Conservation (phyloP, 1,284 basidiomycete genomes). For the Xanthoconium separans region DNA sequence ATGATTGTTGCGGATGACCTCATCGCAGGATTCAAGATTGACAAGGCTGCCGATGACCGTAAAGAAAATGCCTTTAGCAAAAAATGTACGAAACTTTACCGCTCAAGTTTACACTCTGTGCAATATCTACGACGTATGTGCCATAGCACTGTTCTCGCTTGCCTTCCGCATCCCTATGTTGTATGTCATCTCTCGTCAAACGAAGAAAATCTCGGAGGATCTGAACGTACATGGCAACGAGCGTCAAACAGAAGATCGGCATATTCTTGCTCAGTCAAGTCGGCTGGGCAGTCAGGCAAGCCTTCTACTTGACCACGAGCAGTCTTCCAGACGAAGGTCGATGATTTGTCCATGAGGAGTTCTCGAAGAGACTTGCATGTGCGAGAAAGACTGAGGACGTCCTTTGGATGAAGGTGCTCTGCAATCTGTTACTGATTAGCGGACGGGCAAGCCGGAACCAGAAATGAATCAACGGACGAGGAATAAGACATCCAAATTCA, state of each 20-base stretch:
- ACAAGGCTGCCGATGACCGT: not conserved
- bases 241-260: not conserved
- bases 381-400: slow-evolving; percentile 21
- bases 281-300: not conserved
- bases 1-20: not conserved
- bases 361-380: slow-evolving; percentile 19
- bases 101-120: not conserved
- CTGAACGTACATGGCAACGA: slow-evolving; percentile 12
- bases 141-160: not conserved
- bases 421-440: slow-evolving; percentile 12
- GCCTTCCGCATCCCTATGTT: not conserved
- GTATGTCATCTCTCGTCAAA: not conserved
- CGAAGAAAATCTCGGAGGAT: not conserved
- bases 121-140: not conserved
- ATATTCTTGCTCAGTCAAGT: not conserved
- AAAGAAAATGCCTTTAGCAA: not conserved
- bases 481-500: slow-evolving; percentile 1
- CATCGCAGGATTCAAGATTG: not conserved
- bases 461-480: slow-evolving; percentile 7
- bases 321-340: slow-evolving; percentile 1
- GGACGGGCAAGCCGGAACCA: not conserved
- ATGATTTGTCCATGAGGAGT: slow-evolving; percentile 16
- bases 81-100: not conserved
- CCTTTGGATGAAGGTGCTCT: slow-evolving; percentile 14
- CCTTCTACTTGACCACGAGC: not conserved